Base-by-base conservation (phyloP, 129 eudicot species). In the Centaurea solstitialis region DNA sequence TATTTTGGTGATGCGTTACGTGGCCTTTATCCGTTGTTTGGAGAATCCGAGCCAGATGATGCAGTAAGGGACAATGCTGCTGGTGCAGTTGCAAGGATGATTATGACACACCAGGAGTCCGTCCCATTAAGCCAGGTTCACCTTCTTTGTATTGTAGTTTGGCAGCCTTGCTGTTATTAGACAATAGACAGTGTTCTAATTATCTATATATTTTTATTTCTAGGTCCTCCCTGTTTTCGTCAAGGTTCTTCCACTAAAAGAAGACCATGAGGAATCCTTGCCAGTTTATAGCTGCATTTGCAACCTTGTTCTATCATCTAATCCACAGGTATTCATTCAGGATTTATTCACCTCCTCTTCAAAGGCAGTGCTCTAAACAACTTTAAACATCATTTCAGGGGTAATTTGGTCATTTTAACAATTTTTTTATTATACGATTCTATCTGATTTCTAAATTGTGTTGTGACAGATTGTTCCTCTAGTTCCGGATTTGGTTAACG, bases 21-120 rank as follows among this genome's bases (percentile, higher is more conserved):
- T 50, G 90, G 91, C 43, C 92, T 95, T 71, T 85, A 85, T 79
- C 97, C 99, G 3, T 76, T 95, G 69, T 95, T 95, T 80, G 98
- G 98, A 73, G 99, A 91, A 82, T 86, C 99, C 41, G 99, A 95
- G 83, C 98, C 97, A 30, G 99, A 93, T 82, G 84, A 86, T 84
- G 99, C 98, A 26, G 98, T 91, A 68, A 95, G 93, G 78, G 98
- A 95, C 76, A 95, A 95, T 80, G 99, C 99, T 68, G 98, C 99
- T 83, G 98, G 99, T 82, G 99, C 99, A 43, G 98, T 95, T 84
- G 97, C 99, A 75, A 88, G 98, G 88, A 95, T 95, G 99, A 95
- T 95, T 21, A 92, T 93, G 97, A 86, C 91, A 7, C 94, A 93
- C 81, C 97, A 91, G 20, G 93, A 92, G 57, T 81, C 93, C 26